Base-by-base conservation (phyloP, 352 stramenopile species). In the Pythium plurisporium region DNA sequence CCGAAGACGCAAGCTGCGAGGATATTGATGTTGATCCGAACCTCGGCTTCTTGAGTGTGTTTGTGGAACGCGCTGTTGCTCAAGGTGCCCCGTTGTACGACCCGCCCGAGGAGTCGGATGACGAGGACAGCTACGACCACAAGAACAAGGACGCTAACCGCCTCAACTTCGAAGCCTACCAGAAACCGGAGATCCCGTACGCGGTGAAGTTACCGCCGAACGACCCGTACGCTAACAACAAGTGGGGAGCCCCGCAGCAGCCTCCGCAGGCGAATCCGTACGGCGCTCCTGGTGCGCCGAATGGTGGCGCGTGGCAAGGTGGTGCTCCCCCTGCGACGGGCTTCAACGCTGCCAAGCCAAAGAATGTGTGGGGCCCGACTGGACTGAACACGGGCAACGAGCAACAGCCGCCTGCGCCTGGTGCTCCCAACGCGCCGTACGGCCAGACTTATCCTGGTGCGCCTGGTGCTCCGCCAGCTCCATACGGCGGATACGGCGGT, bases 1-100 rank as follows among this genome's bases (percentile, higher is more conserved):
- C 97, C n/a, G 94, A 99, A 44, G 97, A 99, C 78, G 96, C 97
- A 4, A 97, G 86, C 65, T 97, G 87, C 47, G 89, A 96, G 52
- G 92, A 97, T 55, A 85, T 99, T 51, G 87, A 98, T 31, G 91
- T 98, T 5, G 97, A 99, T 70, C 76, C 91, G 26, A 96, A 98
- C 64, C 78, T 99, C 22, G 87, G 76, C 31, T 99, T 99, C 71
- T 70, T 99, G 23, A 87, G 97, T 59, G 79, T 77, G 12, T 98
- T 97, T 66, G 97, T 99, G 12, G 79, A 97, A 55, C 79, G 97
- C 44, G 94, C 96, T 15, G 70, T 93, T 7, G 78, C 82, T 14
- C 91, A 96, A 49, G 97, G 97, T 45, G 96, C 96, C 11, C 80
- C 89, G 22, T 76, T 88, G 15, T 99, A 99, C 70, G 80, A 94